Base-by-base conservation (phyloP, 2,329 filamentous ascomycete genomes). In the Ambrosiella beaveri region DNA sequence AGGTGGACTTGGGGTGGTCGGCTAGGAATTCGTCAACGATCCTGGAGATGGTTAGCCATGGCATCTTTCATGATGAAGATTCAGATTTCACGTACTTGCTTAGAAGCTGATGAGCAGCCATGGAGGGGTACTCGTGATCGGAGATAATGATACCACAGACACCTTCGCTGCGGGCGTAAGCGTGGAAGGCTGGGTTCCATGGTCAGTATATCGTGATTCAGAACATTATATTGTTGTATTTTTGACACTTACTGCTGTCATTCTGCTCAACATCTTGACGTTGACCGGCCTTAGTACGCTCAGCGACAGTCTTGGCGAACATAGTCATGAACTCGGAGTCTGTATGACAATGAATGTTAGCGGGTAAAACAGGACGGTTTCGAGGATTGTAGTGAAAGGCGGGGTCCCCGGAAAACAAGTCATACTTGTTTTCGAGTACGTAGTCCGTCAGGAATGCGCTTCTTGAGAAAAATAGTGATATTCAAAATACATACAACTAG, bases 231-330 rank as follows among this genome's bases (percentile, higher is more conserved):
- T 13, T 13, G 9, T 5, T 35, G 9, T 35, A 36, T 44, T 8
- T 17, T 9, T 50, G n/a, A n/a, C 51, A 62, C 68, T 62, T 73
- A 82, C 82, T 59, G 44, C 54, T 57, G 6, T 61, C 81, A 74
- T 89, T 80, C 70, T 93, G 82, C 71, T 94, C 85, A 58, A 95
- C 83, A 68, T 89, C 87, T 71, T 94, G 86, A 68, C 88, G 78
- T 71, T 89, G 82, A 58, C 86, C 88, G n/a, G 84, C 80, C 61
- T 76, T 76, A 61, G 88, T 95, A 65, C 87, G 79, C 72, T 94
- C 87, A 62, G 91, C 91, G 54, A 96, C 85, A 15, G 86, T 91
- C 71, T 88, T 88, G 70, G 82, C 80, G 74, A 94, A 91, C 66
- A 95, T 75, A 59, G 82, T 85, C 82, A 95, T 87, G 76, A 94